Evolutionary conservation across 1,139 yeast species (phyloP).

Genomic region (Diutina neorugosa): DNA sequence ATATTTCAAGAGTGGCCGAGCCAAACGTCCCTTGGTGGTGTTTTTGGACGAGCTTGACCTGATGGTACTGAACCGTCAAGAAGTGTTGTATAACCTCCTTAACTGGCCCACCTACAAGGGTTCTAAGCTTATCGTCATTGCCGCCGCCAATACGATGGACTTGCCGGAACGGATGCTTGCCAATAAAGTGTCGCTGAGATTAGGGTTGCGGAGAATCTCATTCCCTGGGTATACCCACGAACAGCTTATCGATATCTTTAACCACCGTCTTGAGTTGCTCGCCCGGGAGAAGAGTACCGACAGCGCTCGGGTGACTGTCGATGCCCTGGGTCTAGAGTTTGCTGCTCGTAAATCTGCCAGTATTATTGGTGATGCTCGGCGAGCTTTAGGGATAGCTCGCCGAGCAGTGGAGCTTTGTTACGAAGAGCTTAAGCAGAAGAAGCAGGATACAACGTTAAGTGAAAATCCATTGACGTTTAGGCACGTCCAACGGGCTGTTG

Average conservation of each 20-base stretch:
- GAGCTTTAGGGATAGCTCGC: conserved; percentile 81
- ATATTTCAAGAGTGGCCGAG: conserved; percentile 17
- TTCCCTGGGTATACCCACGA: conserved; percentile 81
- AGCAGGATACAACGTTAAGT: conserved; percentile 12
- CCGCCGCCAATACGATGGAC: conserved; percentile 97
- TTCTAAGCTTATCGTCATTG: conserved; percentile 77
- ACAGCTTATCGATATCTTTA: conserved; percentile 66
- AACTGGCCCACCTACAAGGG: conserved; percentile 88
- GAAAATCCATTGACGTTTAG: conserved; percentile 39
- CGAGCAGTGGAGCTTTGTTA: conserved; percentile 89
- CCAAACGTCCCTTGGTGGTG: conserved; percentile 51
- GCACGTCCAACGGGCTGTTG: conserved; percentile 68
- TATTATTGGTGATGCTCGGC: conserved; percentile 94
- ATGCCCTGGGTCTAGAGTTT: conserved; percentile 74
- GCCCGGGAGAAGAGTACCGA: conserved; percentile 21
- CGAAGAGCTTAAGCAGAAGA: conserved; percentile 25
- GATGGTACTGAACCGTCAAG: conserved; percentile 72
- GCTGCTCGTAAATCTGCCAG: conserved; percentile 92
- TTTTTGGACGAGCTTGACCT: conserved; percentile 91
- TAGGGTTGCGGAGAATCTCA: conserved; percentile 79
- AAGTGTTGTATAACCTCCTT: conserved; percentile 89
- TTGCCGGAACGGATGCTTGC: conserved; percentile 81
- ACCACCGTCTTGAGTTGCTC: conserved; percentile 51
- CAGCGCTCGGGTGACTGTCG: conserved; percentile 32
- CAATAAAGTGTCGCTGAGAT: conserved; percentile 81